Base-by-base conservation (phyloP, 2,329 filamentous ascomycete genomes). In the Phialophora expanda region DNA sequence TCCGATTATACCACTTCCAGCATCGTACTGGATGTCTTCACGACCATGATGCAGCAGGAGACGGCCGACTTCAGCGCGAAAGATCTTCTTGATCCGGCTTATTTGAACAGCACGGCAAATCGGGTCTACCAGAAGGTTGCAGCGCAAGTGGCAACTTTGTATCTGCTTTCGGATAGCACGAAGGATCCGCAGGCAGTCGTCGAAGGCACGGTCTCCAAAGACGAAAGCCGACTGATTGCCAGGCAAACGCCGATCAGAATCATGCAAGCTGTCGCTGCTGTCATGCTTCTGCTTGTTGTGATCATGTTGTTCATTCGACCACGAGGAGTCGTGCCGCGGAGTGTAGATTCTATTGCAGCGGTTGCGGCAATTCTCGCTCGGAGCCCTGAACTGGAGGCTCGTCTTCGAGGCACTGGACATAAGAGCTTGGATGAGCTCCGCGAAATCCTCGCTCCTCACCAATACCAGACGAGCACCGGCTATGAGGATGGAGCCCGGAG, bases 361-460 rank as follows among this genome's bases (percentile, higher is more conserved):
- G 53, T 69, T 34, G 63, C 67, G 4, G 65, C 63, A 26, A 69
- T 69, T 38, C 60, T 69, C 30, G 65, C 67, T 26, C 65, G 67
- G 20, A 69, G 67, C 50, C 65, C 65, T 20, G 44, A n/a, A 7
- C 61, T 69, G 12, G 65, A 63, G 12, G 34, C 32, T 14, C 54
- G 56, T 51, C 65, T 69, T 14, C 34, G 56, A 50, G 62, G 63
- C 11, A 61, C 67, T 9, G 67, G 67, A 8, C 65, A 69, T 38
- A 50, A 65, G 34, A 56, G 56, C 56, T 51, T 68, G 22, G 46
- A 56, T 3, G 53, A 68, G 22, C 56, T 66, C 22, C 30, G 32
- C 12, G 38, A 56, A 17, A 46, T 66, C 12, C 59, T 69, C 20
- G 46, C 50, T 8, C 62, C 62, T 2, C 48, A 66, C 41, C 56